Percentiles rank a stretch among this genome's conserved stretches.
phyloP scores from a whole-genome alignment of 768 basidiomycete species.

The Tylopilus sp. region DNA sequence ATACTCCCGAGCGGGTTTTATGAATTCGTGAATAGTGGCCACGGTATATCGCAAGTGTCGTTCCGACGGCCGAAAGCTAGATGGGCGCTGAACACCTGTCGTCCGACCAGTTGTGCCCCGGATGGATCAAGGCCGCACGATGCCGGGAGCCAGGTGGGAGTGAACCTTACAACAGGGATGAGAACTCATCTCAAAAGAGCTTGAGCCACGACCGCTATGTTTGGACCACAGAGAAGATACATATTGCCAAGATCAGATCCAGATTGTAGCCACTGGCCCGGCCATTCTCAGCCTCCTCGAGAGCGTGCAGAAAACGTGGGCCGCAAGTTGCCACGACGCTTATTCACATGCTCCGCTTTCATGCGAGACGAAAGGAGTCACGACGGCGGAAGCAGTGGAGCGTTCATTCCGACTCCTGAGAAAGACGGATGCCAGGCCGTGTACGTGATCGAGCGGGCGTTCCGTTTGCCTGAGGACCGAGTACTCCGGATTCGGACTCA shows the following conservation, averaged over 20 bases:
- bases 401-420: constrained; percentile 14
- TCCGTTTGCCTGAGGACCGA: not conserved
- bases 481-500: not conserved
- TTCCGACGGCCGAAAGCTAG: not conserved
- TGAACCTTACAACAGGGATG: not conserved
- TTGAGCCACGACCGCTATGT: constrained; percentile 11
- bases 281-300: constrained; percentile 5
- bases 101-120: not conserved
- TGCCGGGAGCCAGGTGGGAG: not conserved
- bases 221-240: constrained; percentile 1
- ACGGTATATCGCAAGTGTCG: constrained; percentile 2
- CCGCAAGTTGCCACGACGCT: not conserved
- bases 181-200: constrained; percentile 2
- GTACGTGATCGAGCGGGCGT: constrained; percentile 3
- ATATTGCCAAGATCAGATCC: not conserved
- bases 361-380: not conserved
- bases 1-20: not conserved
- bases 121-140: not conserved
- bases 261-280: constrained; percentile 2
- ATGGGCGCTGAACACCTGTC: not conserved
- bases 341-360: not conserved
- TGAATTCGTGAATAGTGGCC: constrained; percentile 9
- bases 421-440: not conserved
- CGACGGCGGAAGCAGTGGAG: not conserved
- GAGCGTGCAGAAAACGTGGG: constrained; percentile 9